phyloP scores from a whole-genome alignment of 2,329 filamentous ascomycete genomes.

The Apiospora koreana region DNA sequence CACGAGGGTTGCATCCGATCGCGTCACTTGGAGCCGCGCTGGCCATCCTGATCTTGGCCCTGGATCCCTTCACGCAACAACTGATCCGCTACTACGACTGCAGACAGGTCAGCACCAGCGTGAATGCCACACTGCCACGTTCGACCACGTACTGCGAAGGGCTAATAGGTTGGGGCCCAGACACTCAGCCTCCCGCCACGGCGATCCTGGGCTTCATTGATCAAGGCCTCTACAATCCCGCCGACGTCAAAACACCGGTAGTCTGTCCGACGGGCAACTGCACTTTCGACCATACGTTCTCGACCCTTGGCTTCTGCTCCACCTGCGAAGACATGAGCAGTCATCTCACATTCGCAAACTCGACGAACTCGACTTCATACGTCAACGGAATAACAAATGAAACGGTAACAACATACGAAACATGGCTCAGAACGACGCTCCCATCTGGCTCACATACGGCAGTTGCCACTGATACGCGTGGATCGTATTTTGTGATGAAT shows the following conservation, averaged over 20 bases:
- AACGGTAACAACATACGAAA: not conserved
- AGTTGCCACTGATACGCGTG: not conserved
- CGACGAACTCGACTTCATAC: too few species aligned
- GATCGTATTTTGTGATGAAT: not conserved
- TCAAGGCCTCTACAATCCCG: constrained; percentile 2
- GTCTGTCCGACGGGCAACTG: constrained; percentile 4
- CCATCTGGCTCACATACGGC: not conserved
- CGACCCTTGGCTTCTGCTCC: constrained; percentile 7
- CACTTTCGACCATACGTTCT: not conserved
- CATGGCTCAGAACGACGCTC: not conserved
- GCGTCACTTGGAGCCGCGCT: constrained; percentile 6
- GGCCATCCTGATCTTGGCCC: not conserved
- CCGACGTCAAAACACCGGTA: constrained; percentile 6
- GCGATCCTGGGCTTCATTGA: not conserved
- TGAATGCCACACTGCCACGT: constrained; percentile 1
- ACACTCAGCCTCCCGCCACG: not conserved
- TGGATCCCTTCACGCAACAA: constrained; percentile 12
- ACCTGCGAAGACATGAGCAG: constrained; percentile 11
- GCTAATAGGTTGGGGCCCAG: too few species aligned
- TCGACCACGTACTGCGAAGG: not conserved
- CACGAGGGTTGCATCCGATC: not conserved
- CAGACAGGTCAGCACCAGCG: not conserved
- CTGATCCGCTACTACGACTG: not conserved
- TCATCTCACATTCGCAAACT: not conserved
- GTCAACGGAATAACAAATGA: too few species aligned